Evolutionary conservation across 345 rosid genomes (phyloP).

Genomic region (Heritiera fomes): DNA sequence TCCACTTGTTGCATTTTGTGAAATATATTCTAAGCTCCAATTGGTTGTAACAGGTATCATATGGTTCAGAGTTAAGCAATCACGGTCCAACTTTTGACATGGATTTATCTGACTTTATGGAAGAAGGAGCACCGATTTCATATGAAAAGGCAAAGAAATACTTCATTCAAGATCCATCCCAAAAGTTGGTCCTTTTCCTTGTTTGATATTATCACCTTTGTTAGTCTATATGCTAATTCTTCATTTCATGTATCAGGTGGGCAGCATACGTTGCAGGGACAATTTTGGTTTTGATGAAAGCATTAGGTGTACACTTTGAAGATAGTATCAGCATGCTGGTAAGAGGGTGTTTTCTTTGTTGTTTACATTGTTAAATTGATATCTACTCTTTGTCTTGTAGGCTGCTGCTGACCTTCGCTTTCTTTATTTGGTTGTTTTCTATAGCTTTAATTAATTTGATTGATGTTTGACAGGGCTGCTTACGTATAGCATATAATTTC

Average conservation of each 20-base stretch:
- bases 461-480: neutral
- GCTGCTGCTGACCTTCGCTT: neutral
- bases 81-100: constrained; percentile 99
- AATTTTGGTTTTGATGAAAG: constrained; percentile 94
- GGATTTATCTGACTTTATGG: constrained; percentile 96
- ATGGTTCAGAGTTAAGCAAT: constrained; percentile 96
- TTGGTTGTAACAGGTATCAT: constrained; percentile 70
- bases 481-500: neutral
- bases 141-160: constrained; percentile 80
- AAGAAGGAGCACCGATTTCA: constrained; percentile 75
- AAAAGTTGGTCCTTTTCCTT: constrained; percentile 60
- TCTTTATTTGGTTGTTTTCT: neutral
- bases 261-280: constrained; percentile 99
- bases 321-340: constrained; percentile 98
- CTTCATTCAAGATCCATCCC: constrained; percentile 92
- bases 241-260: constrained; percentile 62
- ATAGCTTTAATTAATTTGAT: neutral
- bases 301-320: constrained; percentile 75
- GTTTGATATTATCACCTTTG: constrained; percentile 13
- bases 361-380: constrained; percentile 14
- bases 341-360: constrained; percentile 23
- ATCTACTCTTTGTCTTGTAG: constrained; percentile 18
- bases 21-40: constrained; percentile 12
- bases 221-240: constrained; percentile 30
- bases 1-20: neutral